Conservation (phyloP, 2,329 filamentous ascomycete species). For the Cladophialophora bantiana region DNA sequence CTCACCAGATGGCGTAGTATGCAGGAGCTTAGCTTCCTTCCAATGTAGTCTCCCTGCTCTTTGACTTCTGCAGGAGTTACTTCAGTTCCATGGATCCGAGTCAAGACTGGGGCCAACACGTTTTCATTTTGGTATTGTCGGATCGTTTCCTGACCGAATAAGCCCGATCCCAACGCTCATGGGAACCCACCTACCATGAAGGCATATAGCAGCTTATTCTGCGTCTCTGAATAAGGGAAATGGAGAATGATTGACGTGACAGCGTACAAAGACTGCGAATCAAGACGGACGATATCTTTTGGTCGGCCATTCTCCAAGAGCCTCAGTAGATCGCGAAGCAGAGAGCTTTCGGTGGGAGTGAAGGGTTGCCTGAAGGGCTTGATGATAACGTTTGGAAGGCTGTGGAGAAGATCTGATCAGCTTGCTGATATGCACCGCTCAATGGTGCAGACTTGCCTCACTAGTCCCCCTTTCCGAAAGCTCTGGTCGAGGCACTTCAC, state of each 20-base stretch:
- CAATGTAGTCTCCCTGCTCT: slow-evolving; percentile 20
- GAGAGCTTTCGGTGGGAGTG: slow-evolving; percentile 19
- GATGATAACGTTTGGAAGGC: slow-evolving; percentile 27
- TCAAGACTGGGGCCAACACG: slow-evolving; percentile 11
- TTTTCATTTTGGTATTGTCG: slow-evolving; percentile 26
- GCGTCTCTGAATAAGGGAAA: slow-evolving; percentile 30
- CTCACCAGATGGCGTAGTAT: slow-evolving; percentile 25
- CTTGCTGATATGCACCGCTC: neutral
- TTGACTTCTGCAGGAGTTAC: slow-evolving; percentile 11
- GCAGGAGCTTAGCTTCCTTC: slow-evolving; percentile 19
- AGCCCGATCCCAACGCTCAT: neutral
- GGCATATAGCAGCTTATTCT: slow-evolving; percentile 32
- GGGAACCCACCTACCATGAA: slow-evolving; percentile 29
- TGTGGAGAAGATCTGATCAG: slow-evolving; percentile 11
- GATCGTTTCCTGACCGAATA: slow-evolving; percentile 19
- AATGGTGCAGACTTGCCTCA: slow-evolving; percentile 24
- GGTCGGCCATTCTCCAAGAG: slow-evolving; percentile 26
- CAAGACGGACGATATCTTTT: slow-evolving; percentile 29
- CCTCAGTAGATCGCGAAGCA: slow-evolving; percentile 26
- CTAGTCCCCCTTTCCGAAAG: slow-evolving; percentile 21
- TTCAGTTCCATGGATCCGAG: slow-evolving; percentile 1
- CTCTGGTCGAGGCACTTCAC: slow-evolving; percentile 22
- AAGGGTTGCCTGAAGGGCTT: slow-evolving; percentile 22
- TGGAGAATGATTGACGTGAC: slow-evolving; percentile 33
- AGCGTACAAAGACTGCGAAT: slow-evolving; percentile 26